These are phyloP conservation scores for Paramecium sonneborni DNA, from an alignment of 73 alveolate genomes.

Conservation along the genomic window DNA sequence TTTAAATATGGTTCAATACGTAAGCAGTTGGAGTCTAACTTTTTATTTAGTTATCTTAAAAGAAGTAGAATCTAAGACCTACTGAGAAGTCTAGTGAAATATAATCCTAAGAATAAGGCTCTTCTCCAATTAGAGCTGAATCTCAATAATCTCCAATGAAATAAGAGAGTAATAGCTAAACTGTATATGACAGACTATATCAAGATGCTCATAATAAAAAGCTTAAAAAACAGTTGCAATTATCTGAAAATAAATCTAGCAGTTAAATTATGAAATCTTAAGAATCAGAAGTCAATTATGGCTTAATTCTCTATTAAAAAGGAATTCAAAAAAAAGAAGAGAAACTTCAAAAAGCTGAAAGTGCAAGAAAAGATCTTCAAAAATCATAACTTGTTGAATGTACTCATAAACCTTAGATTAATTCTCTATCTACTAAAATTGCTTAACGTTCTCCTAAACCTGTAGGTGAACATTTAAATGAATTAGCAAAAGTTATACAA, in stretches of 20 bases:
- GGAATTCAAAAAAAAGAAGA: slow-evolving; percentile 44
- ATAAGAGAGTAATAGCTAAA: background rate
- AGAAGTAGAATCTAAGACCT: background rate
- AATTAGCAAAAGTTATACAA: background rate
- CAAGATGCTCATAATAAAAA: slow-evolving; percentile 48
- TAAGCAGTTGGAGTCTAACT: background rate
- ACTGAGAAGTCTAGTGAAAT: background rate
- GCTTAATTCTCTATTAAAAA: background rate
- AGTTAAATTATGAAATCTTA: background rate
- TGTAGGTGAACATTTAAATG: slow-evolving; percentile 11
- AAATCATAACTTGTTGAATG: slow-evolving; percentile 29
- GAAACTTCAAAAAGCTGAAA: background rate
- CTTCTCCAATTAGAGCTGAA: background rate
- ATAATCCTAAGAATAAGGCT: background rate
- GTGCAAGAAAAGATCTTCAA: slow-evolving; percentile 21
- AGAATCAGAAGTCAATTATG: slow-evolving; percentile 48
- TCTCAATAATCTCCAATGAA: background rate
- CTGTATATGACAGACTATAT: slow-evolving; percentile 51
- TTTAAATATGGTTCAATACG: slow-evolving; percentile 25
- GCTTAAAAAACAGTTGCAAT: background rate
- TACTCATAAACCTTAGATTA: slow-evolving; percentile 40
- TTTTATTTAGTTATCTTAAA: slow-evolving; percentile 14
- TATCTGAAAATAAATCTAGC: background rate
- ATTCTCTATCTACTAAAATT: background rate
- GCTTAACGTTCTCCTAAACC: slow-evolving; percentile 26